Evolutionary conservation across 768 basidiomycete species (phyloP).

Genomic region (Lactifluus echinatus): DNA sequence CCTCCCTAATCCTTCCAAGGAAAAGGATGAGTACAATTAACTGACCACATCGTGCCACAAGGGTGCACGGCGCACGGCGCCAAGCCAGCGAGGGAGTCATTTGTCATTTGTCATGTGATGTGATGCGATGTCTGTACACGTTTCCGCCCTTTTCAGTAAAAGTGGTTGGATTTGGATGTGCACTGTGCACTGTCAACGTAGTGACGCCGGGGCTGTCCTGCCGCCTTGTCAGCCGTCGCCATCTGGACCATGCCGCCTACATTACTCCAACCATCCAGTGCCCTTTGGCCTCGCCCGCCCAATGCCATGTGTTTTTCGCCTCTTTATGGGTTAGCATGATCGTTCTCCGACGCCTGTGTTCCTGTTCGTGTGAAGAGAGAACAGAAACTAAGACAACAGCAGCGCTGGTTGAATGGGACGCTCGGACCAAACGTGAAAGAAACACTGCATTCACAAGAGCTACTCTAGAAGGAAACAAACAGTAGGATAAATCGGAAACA

Average conservation of each 20-base stretch:
- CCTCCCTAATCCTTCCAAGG: background rate
- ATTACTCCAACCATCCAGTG: background rate
- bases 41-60: background rate
- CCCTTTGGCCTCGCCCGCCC: background rate
- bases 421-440: background rate
- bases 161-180: too few relatives aligned
- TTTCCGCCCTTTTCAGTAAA: background rate
- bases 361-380: background rate
- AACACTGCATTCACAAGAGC: background rate
- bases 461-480: background rate
- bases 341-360: background rate
- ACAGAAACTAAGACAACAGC: background rate
- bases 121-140: background rate
- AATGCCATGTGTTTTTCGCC: background rate
- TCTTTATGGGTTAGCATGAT: background rate
- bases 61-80: background rate
- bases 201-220: too few relatives aligned
- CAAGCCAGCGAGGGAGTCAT: too few relatives aligned
- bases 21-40: background rate
- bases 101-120: background rate
- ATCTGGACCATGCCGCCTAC: too few relatives aligned
- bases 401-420: background rate
- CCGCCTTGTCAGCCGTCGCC: too few relatives aligned
- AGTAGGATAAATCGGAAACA: too few relatives aligned
- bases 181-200: too few relatives aligned